Conservation (phyloP, 768 basidiomycete genomes). For the Sporobolomyces phaffii region DNA sequence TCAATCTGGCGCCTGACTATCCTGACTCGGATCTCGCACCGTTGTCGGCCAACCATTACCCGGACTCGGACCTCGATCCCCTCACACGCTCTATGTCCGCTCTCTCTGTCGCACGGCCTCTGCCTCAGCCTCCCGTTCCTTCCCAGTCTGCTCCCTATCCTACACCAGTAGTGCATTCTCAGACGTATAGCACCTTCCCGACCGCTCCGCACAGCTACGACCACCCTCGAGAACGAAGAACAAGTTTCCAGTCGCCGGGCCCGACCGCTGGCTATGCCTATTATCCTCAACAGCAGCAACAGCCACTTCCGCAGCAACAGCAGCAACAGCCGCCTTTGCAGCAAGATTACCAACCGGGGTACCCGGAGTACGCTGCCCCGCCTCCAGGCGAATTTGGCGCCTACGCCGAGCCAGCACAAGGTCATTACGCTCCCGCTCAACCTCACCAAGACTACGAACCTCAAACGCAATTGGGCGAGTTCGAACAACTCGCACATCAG, state of each 20-base stretch:
- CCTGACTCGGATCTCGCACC: conserved; percentile 19
- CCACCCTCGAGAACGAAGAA: not conserved
- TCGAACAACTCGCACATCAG: conserved; percentile 27
- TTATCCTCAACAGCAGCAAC: not conserved
- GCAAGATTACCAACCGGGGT: too few species aligned
- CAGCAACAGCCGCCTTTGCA: too few species aligned
- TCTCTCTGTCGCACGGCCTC: conserved; percentile 21
- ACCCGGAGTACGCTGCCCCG: not conserved
- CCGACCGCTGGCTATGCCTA: not conserved
- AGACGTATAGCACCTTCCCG: not conserved
- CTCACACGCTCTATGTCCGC: conserved; percentile 28
- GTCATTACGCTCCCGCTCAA: not conserved
- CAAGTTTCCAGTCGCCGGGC: not conserved
- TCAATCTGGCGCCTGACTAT: not conserved
- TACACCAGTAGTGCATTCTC: not conserved
- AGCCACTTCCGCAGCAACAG: not conserved
- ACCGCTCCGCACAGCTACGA: not conserved
- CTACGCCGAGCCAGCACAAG: not conserved
- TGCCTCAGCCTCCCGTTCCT: conserved; percentile 2
- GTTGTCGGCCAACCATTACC: conserved; percentile 15
- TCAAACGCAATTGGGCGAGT: conserved; percentile 10
- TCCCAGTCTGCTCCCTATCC: not conserved
- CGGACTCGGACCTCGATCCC: conserved; percentile 31
- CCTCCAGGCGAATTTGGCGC: conserved; percentile 17
- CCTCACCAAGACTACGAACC: too few species aligned